phyloP scores from a whole-genome alignment of 2,329 filamentous ascomycete genomes.

The Periconia digitata region DNA sequence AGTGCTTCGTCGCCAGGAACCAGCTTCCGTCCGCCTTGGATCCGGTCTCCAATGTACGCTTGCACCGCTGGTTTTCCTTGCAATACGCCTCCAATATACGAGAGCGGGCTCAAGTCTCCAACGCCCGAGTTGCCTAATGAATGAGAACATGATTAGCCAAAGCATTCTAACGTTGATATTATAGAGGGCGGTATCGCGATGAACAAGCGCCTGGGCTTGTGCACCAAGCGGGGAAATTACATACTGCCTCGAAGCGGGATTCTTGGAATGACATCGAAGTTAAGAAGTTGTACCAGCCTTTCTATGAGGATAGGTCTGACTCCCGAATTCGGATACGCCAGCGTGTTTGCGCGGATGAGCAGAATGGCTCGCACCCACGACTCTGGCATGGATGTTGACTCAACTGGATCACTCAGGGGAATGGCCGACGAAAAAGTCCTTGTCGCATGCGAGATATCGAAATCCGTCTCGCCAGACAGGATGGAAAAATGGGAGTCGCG shows the following conservation, averaged over 20 bases:
- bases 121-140: slow-evolving; percentile 54
- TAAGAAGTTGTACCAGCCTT: slow-evolving; percentile 44
- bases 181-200: not conserved
- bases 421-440: slow-evolving; percentile 11
- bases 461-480: slow-evolving; percentile 13
- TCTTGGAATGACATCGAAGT: slow-evolving; percentile 48
- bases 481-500: slow-evolving; percentile 13
- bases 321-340: slow-evolving; percentile 59
- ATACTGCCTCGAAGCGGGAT: slow-evolving; percentile 57
- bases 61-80: slow-evolving; percentile 49
- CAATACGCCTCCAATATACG: slow-evolving; percentile 55
- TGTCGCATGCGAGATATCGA: slow-evolving; percentile 10
- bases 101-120: slow-evolving; percentile 59
- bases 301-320: slow-evolving; percentile 53
- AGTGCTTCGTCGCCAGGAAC: slow-evolving; percentile 31
- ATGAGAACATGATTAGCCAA: not conserved
- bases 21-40: slow-evolving; percentile 10
- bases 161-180: not conserved
- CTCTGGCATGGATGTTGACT: slow-evolving; percentile 18
- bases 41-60: slow-evolving; percentile 32
- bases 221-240: not conserved
- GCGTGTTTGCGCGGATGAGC: slow-evolving; percentile 58
- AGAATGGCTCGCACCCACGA: slow-evolving; percentile 60
- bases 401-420: slow-evolving; percentile 13
- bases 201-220: not conserved